Evolutionary conservation across 2,329 filamentous ascomycete genomes (phyloP).

Genomic region (Lizonia empirigonia): DNA sequence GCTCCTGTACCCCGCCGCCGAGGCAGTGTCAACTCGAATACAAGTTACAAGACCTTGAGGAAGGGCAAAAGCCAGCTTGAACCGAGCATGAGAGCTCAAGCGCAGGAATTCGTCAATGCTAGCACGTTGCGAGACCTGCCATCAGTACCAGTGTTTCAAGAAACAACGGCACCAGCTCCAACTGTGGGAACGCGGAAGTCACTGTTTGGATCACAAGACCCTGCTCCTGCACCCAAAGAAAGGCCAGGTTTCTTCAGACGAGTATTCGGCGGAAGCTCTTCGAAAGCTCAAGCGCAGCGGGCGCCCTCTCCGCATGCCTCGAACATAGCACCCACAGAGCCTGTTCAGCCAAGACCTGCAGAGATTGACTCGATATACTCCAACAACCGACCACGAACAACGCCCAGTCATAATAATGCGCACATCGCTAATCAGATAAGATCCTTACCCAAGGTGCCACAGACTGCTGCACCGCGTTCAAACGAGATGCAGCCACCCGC

Average conservation of each 20-base stretch:
- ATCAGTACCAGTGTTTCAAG: slow-evolving; percentile 53
- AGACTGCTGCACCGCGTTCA: slow-evolving; percentile 31
- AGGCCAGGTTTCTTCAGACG: slow-evolving; percentile 88
- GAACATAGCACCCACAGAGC: slow-evolving; percentile 23
- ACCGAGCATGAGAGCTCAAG: slow-evolving; percentile 52
- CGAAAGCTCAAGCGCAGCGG: slow-evolving; percentile 58
- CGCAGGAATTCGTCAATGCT: slow-evolving; percentile 56
- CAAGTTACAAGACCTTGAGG: slow-evolving; percentile 50
- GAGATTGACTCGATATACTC: slow-evolving; percentile 42
- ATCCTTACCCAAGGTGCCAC: slow-evolving; percentile 38
- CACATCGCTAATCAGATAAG: slow-evolving; percentile 58
- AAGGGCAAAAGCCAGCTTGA: slow-evolving; percentile 52
- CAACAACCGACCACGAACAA: slow-evolving; percentile 44
- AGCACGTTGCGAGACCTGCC: slow-evolving; percentile 52
- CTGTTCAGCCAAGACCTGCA: slow-evolving; percentile 26
- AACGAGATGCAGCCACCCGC: slow-evolving; percentile 31
- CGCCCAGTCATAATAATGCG: slow-evolving; percentile 49
- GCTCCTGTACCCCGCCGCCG: slow-evolving; percentile 57
- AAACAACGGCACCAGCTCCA: slow-evolving; percentile 60
- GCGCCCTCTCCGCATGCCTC: slow-evolving; percentile 14
- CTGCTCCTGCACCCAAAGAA: slow-evolving; percentile 59
- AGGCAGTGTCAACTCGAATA: slow-evolving; percentile 65
- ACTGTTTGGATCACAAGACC: slow-evolving; percentile 48
- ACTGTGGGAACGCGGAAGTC: slow-evolving; percentile 59
- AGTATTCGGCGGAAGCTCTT: slow-evolving; percentile 74